Conservation (phyloP, 2,329 filamentous ascomycete genomes). For the Botrytis hyacinthi region DNA sequence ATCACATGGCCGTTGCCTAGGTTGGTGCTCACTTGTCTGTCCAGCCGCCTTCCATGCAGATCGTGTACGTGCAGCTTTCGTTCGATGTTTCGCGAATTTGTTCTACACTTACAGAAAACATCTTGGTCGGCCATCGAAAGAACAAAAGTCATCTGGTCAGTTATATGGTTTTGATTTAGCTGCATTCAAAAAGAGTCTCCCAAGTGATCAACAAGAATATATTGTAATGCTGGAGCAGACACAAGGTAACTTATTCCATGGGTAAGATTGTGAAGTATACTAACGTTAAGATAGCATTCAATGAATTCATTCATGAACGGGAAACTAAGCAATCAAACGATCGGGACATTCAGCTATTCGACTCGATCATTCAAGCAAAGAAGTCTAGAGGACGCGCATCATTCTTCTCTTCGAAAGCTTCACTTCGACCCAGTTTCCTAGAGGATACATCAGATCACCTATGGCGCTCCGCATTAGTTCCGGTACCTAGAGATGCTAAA, state of each 20-base stretch:
- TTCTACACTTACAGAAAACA: conserved; percentile 66
- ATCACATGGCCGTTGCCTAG: conserved; percentile 60
- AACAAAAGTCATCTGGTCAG: conserved; percentile 60
- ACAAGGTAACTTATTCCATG: conserved; percentile 50
- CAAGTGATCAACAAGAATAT: conserved; percentile 65
- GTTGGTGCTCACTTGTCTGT: conserved; percentile 62
- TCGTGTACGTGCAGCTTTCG: conserved; percentile 61
- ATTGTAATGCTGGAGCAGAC: conserved; percentile 63
- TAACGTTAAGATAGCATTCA: conserved; percentile 57
- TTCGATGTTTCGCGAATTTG: conserved; percentile 63
- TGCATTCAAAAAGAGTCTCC: conserved; percentile 62
- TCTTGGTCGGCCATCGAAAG: conserved; percentile 56
- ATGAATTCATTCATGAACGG: conserved; percentile 81
- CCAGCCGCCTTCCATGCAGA: conserved; percentile 61
- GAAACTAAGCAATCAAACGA: conserved; percentile 63
- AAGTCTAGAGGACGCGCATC: conserved; percentile 61
- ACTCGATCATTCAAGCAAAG: conserved; percentile 81
- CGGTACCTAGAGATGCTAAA: conserved; percentile 56
- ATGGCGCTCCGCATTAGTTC: conserved; percentile 67
- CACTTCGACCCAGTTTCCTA: conserved; percentile 55
- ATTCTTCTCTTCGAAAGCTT: conserved; percentile 43
- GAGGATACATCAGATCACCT: conserved; percentile 74
- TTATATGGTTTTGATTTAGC: conserved; percentile 64
- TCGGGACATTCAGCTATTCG: conserved; percentile 71
- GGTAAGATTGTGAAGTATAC: conserved; percentile 38